Conservation (phyloP, 1,139 yeast genomes). For the Candida buenavistaensis region DNA sequence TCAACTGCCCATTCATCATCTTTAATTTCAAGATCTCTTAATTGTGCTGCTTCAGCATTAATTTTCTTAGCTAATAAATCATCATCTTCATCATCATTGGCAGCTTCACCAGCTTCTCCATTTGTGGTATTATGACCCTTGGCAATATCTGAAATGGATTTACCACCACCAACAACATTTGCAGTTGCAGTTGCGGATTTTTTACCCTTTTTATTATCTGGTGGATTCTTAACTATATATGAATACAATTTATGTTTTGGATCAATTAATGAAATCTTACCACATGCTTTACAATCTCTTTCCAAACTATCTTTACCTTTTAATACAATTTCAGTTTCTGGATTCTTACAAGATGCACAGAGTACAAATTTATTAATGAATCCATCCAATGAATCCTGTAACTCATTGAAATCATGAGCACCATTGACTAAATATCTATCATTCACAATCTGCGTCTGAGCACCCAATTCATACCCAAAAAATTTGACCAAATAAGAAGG, state of each 20-base stretch:
- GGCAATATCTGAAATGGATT: slow-evolving; percentile 75
- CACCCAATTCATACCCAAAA: slow-evolving; percentile 97
- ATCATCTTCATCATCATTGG: slow-evolving; percentile 64
- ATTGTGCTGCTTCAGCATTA: slow-evolving; percentile 79
- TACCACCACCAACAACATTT: slow-evolving; percentile 86
- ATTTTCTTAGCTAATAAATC: slow-evolving; percentile 78
- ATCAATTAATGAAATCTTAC: slow-evolving; percentile 81
- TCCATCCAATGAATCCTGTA: slow-evolving; percentile 93
- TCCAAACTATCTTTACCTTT: slow-evolving; percentile 75
- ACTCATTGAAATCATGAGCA: slow-evolving; percentile 84
- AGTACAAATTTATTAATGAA: slow-evolving; percentile 90
- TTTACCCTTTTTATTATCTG: slow-evolving; percentile 56
- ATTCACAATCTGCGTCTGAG: slow-evolving; percentile 74
- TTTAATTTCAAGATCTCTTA: slow-evolving; percentile 62
- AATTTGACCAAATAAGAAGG: slow-evolving; percentile 88
- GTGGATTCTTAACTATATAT: slow-evolving; percentile 91
- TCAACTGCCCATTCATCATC: slow-evolving; percentile 99
- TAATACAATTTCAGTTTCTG: slow-evolving; percentile 90
- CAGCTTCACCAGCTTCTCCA: slow-evolving; percentile 31
- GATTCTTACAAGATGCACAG: slow-evolving; percentile 94
- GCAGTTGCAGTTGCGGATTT: slow-evolving; percentile 90
- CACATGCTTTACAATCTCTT: slow-evolving; percentile 98
- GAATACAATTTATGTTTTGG: slow-evolving; percentile 85
- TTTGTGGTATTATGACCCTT: slow-evolving; percentile 47
- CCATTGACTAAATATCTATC: slow-evolving; percentile 95